phyloP scores from a whole-genome alignment of 2,329 filamentous ascomycete genomes.

The Verticillium tricorpus region DNA sequence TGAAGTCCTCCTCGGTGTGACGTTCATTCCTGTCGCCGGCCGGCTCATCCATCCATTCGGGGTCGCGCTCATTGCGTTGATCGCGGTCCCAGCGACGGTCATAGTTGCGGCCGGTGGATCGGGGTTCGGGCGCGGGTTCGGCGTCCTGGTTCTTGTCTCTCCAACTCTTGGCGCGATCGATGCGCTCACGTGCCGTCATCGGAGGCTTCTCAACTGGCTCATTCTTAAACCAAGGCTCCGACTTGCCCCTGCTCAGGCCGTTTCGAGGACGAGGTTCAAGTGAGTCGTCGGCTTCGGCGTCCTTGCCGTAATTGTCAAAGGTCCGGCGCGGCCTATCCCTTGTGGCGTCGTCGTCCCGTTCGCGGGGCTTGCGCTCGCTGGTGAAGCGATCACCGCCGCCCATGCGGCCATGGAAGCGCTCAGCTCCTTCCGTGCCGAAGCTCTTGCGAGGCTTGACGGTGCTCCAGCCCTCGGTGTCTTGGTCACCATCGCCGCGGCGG shows the following conservation, averaged over 20 bases:
- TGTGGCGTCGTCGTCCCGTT: constrained; percentile 51
- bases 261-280: constrained; percentile 57
- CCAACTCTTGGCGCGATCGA: constrained; percentile 58
- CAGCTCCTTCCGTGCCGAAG: constrained; percentile 66
- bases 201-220: constrained; percentile 31
- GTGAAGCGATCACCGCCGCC: constrained; percentile 42
- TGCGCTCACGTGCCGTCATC: constrained; percentile 45
- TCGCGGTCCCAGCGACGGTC: constrained; percentile 54
- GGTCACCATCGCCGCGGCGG: constrained; percentile 51
- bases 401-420: constrained; percentile 65
- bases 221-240: constrained; percentile 73
- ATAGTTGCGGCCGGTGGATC: constrained; percentile 42
- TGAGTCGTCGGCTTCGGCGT: constrained; percentile 39
- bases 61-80: constrained; percentile 68
- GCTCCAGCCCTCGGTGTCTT: constrained; percentile 69
- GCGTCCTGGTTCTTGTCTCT: constrained; percentile 42
- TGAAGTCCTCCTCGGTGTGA: constrained; percentile 86
- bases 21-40: constrained; percentile 63
- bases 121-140: constrained; percentile 30
- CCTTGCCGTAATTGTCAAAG: constrained; percentile 50
- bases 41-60: constrained; percentile 83
- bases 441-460: constrained; percentile 70
- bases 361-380: constrained; percentile 40
- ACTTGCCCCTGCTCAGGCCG: constrained; percentile 58
- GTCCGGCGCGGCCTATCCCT: constrained; percentile 42